These are phyloP conservation scores for Salicornia ramosissima DNA, from an alignment of 148 eudicot genomes.

Conservation along the genomic window DNA sequence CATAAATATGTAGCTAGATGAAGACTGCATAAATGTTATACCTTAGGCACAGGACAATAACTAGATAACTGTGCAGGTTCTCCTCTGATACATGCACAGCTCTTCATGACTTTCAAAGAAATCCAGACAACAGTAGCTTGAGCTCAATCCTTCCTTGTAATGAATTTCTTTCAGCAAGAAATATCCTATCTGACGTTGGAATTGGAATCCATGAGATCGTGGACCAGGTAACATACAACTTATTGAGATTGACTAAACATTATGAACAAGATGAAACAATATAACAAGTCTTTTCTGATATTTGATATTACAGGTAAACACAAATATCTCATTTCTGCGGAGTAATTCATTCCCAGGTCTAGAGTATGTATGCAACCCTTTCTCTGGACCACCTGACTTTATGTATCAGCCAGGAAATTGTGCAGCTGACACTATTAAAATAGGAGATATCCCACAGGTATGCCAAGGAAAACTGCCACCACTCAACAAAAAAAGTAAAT, in stretches of 20 bases:
- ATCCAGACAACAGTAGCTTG: constrained; percentile 71
- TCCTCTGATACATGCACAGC: constrained; percentile 66
- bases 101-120: constrained; percentile 46
- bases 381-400: constrained; percentile 66
- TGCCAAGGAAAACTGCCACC: background rate
- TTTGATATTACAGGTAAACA: constrained; percentile 44
- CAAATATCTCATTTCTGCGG: constrained; percentile 39
- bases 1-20: background rate
- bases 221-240: constrained; percentile 24
- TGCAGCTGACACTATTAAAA: constrained; percentile 41
- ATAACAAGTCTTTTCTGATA: background rate
- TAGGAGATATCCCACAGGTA: constrained; percentile 68
- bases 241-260: background rate
- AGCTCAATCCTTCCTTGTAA: constrained; percentile 72
- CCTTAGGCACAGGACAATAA: background rate
- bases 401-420: constrained; percentile 52
- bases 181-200: constrained; percentile 46
- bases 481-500: background rate
- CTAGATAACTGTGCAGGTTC: constrained; percentile 39
- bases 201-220: constrained; percentile 46
- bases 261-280: background rate
- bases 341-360: constrained; percentile 30
- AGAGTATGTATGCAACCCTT: constrained; percentile 69
- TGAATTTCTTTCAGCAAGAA: constrained; percentile 51
- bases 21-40: background rate